Evolutionary conservation across 495 filamentous ascomycete species (phyloP), one percentile per base, ranked within the genome.

Genomic region (Astrothelium macrocarpum): DNA sequence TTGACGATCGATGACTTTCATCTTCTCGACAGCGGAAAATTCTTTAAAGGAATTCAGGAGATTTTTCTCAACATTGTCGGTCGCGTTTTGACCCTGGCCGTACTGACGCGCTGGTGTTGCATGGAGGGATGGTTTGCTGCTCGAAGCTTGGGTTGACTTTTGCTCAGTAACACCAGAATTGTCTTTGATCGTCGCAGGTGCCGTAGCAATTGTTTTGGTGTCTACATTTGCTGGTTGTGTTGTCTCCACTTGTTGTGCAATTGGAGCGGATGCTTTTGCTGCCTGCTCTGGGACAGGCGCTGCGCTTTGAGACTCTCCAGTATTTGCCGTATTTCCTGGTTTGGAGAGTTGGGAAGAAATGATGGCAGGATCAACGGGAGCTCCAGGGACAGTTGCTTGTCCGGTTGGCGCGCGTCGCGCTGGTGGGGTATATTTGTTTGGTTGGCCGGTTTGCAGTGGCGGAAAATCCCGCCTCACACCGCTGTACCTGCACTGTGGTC

Each of bases 351-450:
- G 85, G 20, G 89, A 84, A 28, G 88, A 87, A 67, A 93, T 91
- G 69, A 93, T 93, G 46, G 89, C 86, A 36, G 91, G 86, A 66
- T 93, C 89, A 32, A 88, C 82, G 10, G 90, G 88, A 65, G 85
- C 86, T 29, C 88, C 85, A 66, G 83, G 79, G 56, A 90, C 87
- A 60, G 85, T 90, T 0, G 89, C 76, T 59, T 87, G 82, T 43
- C 81, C 86, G 25, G 87, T 86, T 29, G 89, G 88, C 32, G 91
- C 86, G 66, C 94, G 84, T 63, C 88, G 82, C 14, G 89, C 91
- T 23, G 94, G 94, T 10, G 93, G 91, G 0, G 88, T 96, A 71
- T 97, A 98, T 71, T 88, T 90, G 74, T 89, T 90, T 61, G 85
- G 74, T 65, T 82, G 79, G 11, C 80, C 77, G 67, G 82, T 79